Conservation (phyloP, 352 stramenopile species). For the Pythium dissimile region DNA sequence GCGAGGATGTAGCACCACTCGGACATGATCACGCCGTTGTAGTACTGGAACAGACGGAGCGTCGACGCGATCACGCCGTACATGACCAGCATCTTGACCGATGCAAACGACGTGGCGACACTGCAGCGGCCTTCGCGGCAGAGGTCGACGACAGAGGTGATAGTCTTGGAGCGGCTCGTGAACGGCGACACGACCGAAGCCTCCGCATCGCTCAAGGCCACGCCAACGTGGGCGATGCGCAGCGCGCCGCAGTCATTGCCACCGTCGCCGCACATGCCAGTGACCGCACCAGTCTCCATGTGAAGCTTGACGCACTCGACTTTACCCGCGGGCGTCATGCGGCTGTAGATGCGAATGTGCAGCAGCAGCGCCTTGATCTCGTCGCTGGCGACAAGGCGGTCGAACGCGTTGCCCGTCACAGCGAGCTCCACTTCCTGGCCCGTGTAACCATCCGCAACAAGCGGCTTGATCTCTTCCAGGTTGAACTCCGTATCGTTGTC, state of each 20-base stretch:
- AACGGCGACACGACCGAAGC: constrained; percentile 85
- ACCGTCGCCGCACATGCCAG: constrained; percentile 81
- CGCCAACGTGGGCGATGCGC: constrained; percentile 87
- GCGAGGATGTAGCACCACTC: constrained; percentile 70
- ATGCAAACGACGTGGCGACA: constrained; percentile 78
- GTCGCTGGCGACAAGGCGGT: constrained; percentile 58
- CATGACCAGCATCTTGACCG: constrained; percentile 88
- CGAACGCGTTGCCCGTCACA: constrained; percentile 71
- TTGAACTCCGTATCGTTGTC: constrained; percentile 20
- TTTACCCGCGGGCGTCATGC: constrained; percentile 73
- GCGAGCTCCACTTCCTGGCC: constrained; percentile 36
- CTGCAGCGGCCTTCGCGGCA: constrained; percentile 84
- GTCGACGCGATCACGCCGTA: constrained; percentile 66
- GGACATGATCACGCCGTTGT: constrained; percentile 63
- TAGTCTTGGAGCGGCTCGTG: constrained; percentile 74
- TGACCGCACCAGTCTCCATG: constrained; percentile 59
- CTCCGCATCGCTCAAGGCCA: constrained; percentile 88
- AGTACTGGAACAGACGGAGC: constrained; percentile 67
- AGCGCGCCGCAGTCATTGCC: constrained; percentile 92
- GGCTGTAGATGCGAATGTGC: constrained; percentile 75
- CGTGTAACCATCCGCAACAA: background rate
- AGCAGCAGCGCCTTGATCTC: constrained; percentile 61
- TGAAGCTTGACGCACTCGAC: constrained; percentile 54
- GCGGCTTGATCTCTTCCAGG: background rate
- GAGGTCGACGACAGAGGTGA: constrained; percentile 80